phyloP scores from a whole-genome alignment of 768 basidiomycete genomes.

The Boletus rubroflammeus region DNA sequence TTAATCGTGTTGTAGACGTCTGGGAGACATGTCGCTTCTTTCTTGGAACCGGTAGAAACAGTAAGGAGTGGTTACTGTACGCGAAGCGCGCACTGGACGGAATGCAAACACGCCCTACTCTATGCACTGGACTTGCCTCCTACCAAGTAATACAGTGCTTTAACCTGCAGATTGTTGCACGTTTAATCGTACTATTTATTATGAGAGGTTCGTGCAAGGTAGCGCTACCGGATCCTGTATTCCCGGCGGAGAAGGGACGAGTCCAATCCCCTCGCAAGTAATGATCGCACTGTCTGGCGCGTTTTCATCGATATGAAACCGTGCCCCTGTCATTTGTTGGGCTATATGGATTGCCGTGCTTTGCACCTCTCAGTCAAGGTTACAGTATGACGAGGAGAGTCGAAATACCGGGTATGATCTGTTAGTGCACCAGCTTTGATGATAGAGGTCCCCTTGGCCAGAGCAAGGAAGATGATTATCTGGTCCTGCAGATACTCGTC shows the following conservation, averaged over 20 bases:
- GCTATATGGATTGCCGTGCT: conserved; percentile 73
- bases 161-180: conserved; percentile 9
- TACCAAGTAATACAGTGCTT: conserved; percentile 23
- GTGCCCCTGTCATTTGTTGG: conserved; percentile 63
- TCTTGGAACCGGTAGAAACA: conserved; percentile 68
- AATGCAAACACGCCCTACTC: conserved; percentile 8
- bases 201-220: background rate
- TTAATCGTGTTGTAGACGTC: conserved; percentile 46
- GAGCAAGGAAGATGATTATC: conserved; percentile 72
- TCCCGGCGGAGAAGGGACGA: conserved; percentile 25
- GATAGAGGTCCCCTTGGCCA: conserved; percentile 61
- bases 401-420: conserved; percentile 60
- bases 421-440: conserved; percentile 56
- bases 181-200: conserved; percentile 25
- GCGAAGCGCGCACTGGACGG: background rate
- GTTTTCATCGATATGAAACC: conserved; percentile 52
- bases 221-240: background rate
- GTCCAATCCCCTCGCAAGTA: conserved; percentile 65
- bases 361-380: background rate
- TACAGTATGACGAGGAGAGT: background rate
- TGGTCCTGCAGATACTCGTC: conserved; percentile 75
- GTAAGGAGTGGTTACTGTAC: conserved; percentile 1
- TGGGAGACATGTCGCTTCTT: conserved; percentile 83
- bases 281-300: conserved; percentile 41
- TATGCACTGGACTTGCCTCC: conserved; percentile 17